A percentile compares a stretch with the other conserved stretches of the same genome.
These are phyloP conservation scores for Simmondsia chinensis DNA, from an alignment of 148 eudicot genomes.

Conservation along the genomic window DNA sequence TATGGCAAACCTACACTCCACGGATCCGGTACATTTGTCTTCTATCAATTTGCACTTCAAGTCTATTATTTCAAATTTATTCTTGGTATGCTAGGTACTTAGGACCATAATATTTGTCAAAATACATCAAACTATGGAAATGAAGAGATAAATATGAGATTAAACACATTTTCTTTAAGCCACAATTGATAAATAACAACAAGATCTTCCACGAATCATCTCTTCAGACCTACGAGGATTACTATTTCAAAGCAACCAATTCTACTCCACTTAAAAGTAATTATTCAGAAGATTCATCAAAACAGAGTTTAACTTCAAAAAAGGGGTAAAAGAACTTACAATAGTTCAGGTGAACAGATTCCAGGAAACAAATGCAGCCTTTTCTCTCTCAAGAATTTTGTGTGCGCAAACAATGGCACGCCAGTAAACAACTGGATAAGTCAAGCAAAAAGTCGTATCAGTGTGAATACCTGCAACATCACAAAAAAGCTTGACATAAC, in stretches of 20 bases:
- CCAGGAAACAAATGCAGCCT: constrained; percentile 56
- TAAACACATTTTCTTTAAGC: background rate
- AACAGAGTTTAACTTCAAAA: background rate
- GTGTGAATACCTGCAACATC: background rate
- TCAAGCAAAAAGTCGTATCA: constrained; percentile 1
- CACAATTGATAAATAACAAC: background rate
- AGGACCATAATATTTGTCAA: no score
- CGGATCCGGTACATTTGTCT: no score
- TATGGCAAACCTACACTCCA: no score
- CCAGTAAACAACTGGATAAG: constrained; percentile 75
- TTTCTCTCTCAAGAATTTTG: constrained; percentile 56
- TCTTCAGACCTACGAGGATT: background rate
- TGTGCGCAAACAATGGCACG: constrained; percentile 61
- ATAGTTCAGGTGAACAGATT: constrained; percentile 41
- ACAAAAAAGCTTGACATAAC: background rate
- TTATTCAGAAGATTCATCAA: background rate
- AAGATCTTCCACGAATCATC: background rate
- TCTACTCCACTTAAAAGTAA: background rate
- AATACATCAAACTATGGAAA: no score
- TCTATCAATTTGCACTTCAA: no score
- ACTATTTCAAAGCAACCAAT: background rate
- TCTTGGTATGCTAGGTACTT: no score
- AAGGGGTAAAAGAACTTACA: constrained; percentile 36
- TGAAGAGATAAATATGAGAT: no score
- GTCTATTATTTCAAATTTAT: no score